Percentiles rank a stretch among this genome's conserved stretches.
These are phyloP conservation scores for Parmales sp. DNA, from an alignment of 108 stramenopile species.

Conservation along the genomic window DNA sequence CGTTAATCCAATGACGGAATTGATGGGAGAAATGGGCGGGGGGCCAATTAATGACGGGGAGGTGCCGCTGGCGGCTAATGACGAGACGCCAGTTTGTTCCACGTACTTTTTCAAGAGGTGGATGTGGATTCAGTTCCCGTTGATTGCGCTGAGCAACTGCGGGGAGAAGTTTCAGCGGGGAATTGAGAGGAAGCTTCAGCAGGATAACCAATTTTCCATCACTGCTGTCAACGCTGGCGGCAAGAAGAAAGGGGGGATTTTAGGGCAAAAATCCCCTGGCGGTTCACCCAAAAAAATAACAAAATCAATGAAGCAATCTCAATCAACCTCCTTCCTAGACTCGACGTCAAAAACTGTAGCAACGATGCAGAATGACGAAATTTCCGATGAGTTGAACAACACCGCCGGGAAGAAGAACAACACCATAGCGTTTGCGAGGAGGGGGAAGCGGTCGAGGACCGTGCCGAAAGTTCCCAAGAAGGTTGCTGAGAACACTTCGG, in stretches of 20 bases:
- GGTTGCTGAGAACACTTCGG: not conserved
- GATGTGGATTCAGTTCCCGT: slow-evolving; percentile 54
- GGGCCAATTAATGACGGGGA: too few relatives aligned
- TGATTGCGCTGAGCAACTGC: slow-evolving; percentile 41
- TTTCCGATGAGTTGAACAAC: not conserved
- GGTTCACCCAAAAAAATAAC: not conserved
- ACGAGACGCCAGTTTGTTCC: slow-evolving; percentile 30
- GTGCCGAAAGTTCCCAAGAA: not conserved
- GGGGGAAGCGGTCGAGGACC: not conserved
- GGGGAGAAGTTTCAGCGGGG: slow-evolving; percentile 20
- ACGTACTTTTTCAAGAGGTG: slow-evolving; percentile 41
- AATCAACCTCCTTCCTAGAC: not conserved
- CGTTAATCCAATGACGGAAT: too few relatives aligned
- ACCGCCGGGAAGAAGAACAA: not conserved
- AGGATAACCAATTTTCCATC: not conserved
- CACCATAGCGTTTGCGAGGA: not conserved
- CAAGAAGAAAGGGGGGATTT: not conserved
- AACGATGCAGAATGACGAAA: not conserved
- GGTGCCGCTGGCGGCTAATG: slow-evolving; percentile 21
- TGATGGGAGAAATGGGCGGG: too few relatives aligned
- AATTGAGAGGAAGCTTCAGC: not conserved
- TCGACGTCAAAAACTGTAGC: not conserved
- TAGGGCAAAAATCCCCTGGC: not conserved
- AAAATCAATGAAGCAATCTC: not conserved
- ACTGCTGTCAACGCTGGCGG: not conserved